Conservation (phyloP, 371 early-diverging fungal species). For the Mortierella sp. region DNA sequence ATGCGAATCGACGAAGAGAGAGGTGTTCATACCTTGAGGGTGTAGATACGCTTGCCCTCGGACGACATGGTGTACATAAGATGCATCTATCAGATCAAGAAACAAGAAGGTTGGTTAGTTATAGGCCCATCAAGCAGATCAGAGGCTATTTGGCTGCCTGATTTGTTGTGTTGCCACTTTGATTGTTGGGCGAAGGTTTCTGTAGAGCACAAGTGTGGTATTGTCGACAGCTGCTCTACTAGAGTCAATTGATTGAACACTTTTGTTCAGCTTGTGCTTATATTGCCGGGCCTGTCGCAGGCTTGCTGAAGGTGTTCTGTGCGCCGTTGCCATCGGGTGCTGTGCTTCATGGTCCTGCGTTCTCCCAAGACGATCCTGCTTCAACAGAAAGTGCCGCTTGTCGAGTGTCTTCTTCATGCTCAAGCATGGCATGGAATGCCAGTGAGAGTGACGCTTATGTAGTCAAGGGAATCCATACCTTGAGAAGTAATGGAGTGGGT, state of each 20-base stretch:
- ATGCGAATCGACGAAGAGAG: neutral
- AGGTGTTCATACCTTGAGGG: constrained; percentile 85
- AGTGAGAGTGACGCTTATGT: neutral
- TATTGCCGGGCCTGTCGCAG: neutral
- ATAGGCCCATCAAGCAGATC: neutral
- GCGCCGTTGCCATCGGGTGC: neutral
- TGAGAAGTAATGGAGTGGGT: constrained; percentile 19
- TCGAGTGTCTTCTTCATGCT: neutral
- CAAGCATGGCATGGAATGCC: neutral
- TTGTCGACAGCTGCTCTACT: neutral
- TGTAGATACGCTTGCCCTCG: constrained; percentile 95
- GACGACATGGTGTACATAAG: constrained; percentile 92
- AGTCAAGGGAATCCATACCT: constrained; percentile 24
- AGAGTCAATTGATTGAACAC: neutral
- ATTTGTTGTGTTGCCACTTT: neutral
- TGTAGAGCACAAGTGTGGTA: neutral
- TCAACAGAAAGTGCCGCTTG: neutral
- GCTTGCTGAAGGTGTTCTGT: neutral
- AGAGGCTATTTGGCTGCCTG: neutral
- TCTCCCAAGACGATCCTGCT: neutral
- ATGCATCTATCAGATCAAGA: constrained; percentile 80
- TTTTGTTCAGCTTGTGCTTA: neutral
- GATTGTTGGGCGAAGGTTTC: neutral
- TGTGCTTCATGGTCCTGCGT: neutral
- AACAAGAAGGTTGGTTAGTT: neutral